These are phyloP conservation scores for Jatropha multifida DNA, from an alignment of 441 rosid species.

Conservation along the genomic window DNA sequence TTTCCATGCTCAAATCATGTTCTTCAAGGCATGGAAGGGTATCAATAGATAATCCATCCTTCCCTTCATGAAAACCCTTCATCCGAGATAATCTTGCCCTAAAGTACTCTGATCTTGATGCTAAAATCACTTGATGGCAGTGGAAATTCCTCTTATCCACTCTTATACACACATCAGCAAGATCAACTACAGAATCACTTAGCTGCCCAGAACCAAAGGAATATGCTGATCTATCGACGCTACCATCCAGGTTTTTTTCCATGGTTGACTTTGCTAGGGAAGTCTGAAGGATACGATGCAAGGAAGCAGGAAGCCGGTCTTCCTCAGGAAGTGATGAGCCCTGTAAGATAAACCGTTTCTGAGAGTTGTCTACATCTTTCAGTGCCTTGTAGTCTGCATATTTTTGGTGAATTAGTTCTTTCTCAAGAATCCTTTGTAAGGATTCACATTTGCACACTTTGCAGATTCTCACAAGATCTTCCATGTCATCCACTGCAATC, in stretches of 20 bases:
- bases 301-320: slow-evolving; percentile 84
- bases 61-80: slow-evolving; percentile 70
- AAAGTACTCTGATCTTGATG: slow-evolving; percentile 95
- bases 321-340: slow-evolving; percentile 80
- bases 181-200: slow-evolving; percentile 51
- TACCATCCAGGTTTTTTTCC: slow-evolving; percentile 29
- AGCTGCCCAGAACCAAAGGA: slow-evolving; percentile 39
- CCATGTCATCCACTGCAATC: slow-evolving; percentile 85
- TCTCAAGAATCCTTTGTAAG: slow-evolving; percentile 59
- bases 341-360: slow-evolving; percentile 85
- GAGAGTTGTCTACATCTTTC: slow-evolving; percentile 83
- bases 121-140: slow-evolving; percentile 93
- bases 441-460: slow-evolving; percentile 92
- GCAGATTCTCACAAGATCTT: slow-evolving; percentile 84
- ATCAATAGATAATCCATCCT: slow-evolving; percentile 40
- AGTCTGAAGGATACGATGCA: slow-evolving; percentile 56
- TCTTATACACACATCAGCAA: slow-evolving; percentile 84
- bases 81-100: slow-evolving; percentile 78
- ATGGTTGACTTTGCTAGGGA: slow-evolving; percentile 45
- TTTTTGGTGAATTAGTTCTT: slow-evolving; percentile 76
- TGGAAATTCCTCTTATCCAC: slow-evolving; percentile 63
- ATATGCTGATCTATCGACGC: slow-evolving; percentile 35
- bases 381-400: slow-evolving; percentile 78
- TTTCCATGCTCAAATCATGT: slow-evolving; percentile 74
- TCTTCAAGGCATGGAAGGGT: slow-evolving; percentile 77